Percentiles rank a stretch among this genome's conserved stretches.
These are phyloP conservation scores for Rhizopogon roseolus DNA, from an alignment of 768 basidiomycete genomes.

Conservation along the genomic window DNA sequence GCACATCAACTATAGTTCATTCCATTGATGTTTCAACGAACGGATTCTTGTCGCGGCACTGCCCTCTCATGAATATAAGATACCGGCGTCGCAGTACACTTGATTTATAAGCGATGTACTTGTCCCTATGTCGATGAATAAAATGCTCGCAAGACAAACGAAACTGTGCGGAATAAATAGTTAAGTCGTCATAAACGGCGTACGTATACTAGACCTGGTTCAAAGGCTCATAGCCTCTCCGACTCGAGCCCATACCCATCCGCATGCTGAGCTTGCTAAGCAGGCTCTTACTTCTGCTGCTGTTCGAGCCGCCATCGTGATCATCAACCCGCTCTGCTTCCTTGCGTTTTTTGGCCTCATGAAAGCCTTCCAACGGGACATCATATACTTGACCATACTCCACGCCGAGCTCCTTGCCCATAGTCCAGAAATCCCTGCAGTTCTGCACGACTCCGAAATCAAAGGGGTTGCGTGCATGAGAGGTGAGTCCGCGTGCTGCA, in stretches of 20 bases:
- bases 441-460: conserved; percentile 75
- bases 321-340: conserved; percentile 46
- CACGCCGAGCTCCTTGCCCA: conserved; percentile 79
- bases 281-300: conserved; percentile 32
- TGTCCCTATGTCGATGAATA: not conserved
- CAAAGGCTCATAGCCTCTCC: conserved; percentile 31
- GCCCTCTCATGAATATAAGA: no score
- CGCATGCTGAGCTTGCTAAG: conserved; percentile 28
- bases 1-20: no score
- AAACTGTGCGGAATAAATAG: not conserved
- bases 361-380: conserved; percentile 82
- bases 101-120: not conserved
- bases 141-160: not conserved
- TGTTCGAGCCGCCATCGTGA: conserved; percentile 37
- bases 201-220: conserved; percentile 18
- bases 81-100: no score
- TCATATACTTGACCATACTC: conserved; percentile 90
- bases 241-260: conserved; percentile 29
- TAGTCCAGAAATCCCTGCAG: conserved; percentile 93
- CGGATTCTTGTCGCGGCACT: no score
- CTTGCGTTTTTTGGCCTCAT: conserved; percentile 60
- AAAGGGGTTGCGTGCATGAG: conserved; percentile 85
- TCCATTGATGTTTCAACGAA: no score
- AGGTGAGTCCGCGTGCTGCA: conserved; percentile 75
- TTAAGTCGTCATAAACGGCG: not conserved